Percentiles rank a stretch among this genome's conserved stretches.
These are phyloP conservation scores for Cylindrotheca fusiformis DNA, from an alignment of 108 stramenopile genomes.

Conservation along the genomic window DNA sequence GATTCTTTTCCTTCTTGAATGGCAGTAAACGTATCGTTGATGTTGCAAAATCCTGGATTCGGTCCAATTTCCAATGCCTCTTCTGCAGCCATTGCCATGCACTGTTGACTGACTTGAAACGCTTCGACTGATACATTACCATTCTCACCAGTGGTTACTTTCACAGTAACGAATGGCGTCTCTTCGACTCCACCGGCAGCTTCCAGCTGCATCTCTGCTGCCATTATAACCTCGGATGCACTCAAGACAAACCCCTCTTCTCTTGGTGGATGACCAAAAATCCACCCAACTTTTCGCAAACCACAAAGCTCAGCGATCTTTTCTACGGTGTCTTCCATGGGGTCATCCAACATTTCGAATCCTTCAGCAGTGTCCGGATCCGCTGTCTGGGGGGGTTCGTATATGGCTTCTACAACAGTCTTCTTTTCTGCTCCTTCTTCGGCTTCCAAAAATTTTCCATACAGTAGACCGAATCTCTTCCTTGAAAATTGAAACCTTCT, in stretches of 20 bases:
- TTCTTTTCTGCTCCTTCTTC: slow-evolving; percentile 45
- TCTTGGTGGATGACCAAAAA: slow-evolving; percentile 92
- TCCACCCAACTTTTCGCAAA: slow-evolving; percentile 92
- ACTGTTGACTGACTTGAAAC: slow-evolving; percentile 93
- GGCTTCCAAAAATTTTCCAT: slow-evolving; percentile 76
- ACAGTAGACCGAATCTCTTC: slow-evolving; percentile 88
- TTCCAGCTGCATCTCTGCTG: slow-evolving; percentile 93
- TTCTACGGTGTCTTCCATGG: slow-evolving; percentile 86
- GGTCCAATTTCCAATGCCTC: slow-evolving; percentile 84
- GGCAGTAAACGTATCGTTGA: slow-evolving; percentile 96
- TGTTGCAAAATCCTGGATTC: slow-evolving; percentile 81
- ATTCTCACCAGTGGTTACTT: slow-evolving; percentile 75
- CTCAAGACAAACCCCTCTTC: slow-evolving; percentile 90
- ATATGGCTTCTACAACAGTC: slow-evolving; percentile 87
- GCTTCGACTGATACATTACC: slow-evolving; percentile 88
- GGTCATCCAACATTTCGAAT: slow-evolving; percentile 89
- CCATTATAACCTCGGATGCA: slow-evolving; percentile 89
- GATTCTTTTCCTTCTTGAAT: slow-evolving; percentile 94
- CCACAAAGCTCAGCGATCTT: slow-evolving; percentile 74
- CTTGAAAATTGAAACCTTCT: slow-evolving; percentile 84
- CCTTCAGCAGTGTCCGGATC: slow-evolving; percentile 80
- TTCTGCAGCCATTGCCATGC: slow-evolving; percentile 99
- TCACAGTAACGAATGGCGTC: slow-evolving; percentile 94
- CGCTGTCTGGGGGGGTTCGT: slow-evolving; percentile 96
- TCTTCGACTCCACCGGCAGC: slow-evolving; percentile 93